Conservation (phyloP, 164 flowering plant species). For the Magnolia changhungtana region DNA sequence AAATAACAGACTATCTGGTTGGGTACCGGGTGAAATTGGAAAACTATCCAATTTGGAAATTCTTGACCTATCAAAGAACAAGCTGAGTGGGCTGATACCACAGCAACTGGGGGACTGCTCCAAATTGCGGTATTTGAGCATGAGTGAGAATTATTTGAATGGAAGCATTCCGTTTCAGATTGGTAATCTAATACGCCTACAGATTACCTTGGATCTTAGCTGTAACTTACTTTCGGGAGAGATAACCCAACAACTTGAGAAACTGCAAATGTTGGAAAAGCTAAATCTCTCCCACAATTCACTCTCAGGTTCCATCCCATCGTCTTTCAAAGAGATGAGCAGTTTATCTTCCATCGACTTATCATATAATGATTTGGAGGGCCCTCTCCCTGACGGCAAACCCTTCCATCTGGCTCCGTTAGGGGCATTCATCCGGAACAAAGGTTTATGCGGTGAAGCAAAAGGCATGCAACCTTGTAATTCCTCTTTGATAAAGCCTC, state of each 20-base stretch:
- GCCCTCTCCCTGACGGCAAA: background rate
- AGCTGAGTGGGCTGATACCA: constrained; percentile 3
- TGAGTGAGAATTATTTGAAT: constrained; percentile 1
- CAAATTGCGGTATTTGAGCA: background rate
- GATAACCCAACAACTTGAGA: constrained; percentile 1
- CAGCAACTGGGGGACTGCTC: constrained; percentile 3
- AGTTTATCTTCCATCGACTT: background rate
- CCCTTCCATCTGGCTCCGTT: background rate
- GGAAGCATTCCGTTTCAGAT: constrained; percentile 12
- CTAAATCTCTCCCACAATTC: constrained; percentile 20
- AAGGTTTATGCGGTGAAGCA: background rate
- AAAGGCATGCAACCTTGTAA: background rate
- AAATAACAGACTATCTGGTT: background rate
- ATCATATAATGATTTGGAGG: constrained; percentile 3
- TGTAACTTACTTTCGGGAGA: background rate
- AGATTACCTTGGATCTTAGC: background rate
- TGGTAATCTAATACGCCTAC: background rate
- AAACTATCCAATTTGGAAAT: background rate
- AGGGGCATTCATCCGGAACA: background rate
- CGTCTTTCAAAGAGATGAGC: constrained; percentile 9
- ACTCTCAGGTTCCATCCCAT: constrained; percentile 20
- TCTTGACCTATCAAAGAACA: constrained; percentile 2
- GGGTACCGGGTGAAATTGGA: constrained; percentile 2
- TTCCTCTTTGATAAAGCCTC: background rate
- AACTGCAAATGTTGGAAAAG: background rate